A percentile compares a stretch with the other conserved stretches of the same genome.
These are phyloP conservation scores for Magnolia changhungtana DNA, from an alignment of 164 flowering plant species.

Conservation along the genomic window DNA sequence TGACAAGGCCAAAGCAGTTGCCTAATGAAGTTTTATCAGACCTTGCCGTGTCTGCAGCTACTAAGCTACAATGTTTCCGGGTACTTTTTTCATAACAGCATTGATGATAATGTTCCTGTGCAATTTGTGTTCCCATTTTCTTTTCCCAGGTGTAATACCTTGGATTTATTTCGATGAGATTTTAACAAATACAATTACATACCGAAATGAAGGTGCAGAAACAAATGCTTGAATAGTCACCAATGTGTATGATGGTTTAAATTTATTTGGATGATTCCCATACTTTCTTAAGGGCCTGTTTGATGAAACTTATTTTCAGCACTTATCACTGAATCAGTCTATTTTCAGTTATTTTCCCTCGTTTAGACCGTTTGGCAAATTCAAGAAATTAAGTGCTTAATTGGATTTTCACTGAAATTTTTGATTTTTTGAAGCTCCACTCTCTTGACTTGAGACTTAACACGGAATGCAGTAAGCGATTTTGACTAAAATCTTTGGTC, in stretches of 20 bases:
- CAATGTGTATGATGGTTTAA: neutral
- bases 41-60: slow-evolving; percentile 78
- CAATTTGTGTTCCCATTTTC: neutral
- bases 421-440: too few species aligned
- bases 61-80: slow-evolving; percentile 85
- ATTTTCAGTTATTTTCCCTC: too few species aligned
- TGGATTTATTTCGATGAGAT: neutral
- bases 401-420: too few species aligned
- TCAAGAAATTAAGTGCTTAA: too few species aligned
- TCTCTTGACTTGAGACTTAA: too few species aligned
- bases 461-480: too few species aligned
- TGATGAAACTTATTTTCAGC: too few species aligned
- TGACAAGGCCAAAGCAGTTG: slow-evolving; percentile 84
- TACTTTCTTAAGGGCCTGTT: too few species aligned
- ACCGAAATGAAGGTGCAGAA: neutral
- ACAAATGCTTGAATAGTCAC: neutral
- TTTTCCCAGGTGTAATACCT: neutral
- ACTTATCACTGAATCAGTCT: too few species aligned
- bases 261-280: neutral
- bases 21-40: slow-evolving; percentile 79
- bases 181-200: neutral
- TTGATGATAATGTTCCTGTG: neutral
- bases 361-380: too few species aligned
- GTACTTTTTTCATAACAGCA: slow-evolving; percentile 29
- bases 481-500: too few species aligned